These are phyloP conservation scores for Camptophora hylomeconis DNA, from an alignment of 2,329 filamentous ascomycete species.

Conservation along the genomic window DNA sequence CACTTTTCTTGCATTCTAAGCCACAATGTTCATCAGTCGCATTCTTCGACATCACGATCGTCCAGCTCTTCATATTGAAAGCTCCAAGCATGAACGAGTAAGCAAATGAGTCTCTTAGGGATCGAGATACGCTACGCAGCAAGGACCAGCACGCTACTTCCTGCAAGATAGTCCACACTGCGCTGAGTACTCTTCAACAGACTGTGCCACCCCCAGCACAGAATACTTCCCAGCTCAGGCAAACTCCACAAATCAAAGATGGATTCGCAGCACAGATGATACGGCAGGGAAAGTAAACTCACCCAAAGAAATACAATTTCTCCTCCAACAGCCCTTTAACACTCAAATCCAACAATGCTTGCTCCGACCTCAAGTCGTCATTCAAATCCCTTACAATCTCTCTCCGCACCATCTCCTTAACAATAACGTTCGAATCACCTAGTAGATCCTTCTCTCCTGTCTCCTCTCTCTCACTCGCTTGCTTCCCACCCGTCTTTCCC, in stretches of 20 bases:
- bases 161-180: too few species aligned
- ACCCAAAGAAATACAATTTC: slow-evolving; percentile 41
- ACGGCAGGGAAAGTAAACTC: too few species aligned
- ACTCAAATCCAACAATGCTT: slow-evolving; percentile 38
- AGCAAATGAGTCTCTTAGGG: too few species aligned
- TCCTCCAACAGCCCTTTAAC: slow-evolving; percentile 46
- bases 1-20: slow-evolving; percentile 40
- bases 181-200: too few species aligned
- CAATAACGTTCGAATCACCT: slow-evolving; percentile 45
- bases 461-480: slow-evolving; percentile 5
- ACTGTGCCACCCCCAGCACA: too few species aligned
- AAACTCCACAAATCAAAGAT: too few species aligned
- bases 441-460: slow-evolving; percentile 20
- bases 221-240: too few species aligned
- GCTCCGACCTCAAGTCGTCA: slow-evolving; percentile 23
- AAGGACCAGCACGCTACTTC: too few species aligned
- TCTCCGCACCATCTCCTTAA: slow-evolving; percentile 29
- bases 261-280: too few species aligned
- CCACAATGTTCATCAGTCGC: background rate
- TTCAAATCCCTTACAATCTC: slow-evolving; percentile 39
- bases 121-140: too few species aligned
- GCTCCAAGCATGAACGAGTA: too few species aligned
- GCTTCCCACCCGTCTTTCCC: slow-evolving; percentile 5
- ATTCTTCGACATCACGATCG: slow-evolving; percentile 1
- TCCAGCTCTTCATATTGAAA: too few species aligned